Conservation (phyloP, 441 rosid genomes). For the Capsella rubella region DNA sequence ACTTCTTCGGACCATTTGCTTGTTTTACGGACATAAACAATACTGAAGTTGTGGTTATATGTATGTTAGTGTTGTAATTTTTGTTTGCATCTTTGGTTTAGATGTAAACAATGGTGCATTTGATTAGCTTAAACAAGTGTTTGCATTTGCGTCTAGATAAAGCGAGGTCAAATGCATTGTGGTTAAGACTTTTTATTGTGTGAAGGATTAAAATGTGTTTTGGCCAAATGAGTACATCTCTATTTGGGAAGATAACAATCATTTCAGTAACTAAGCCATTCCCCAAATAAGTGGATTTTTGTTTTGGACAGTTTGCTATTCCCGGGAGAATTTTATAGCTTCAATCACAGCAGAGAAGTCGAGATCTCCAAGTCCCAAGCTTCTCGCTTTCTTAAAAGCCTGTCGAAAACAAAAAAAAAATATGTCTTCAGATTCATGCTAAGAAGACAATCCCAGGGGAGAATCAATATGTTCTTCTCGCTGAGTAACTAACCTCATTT, state of each 20-base stretch:
- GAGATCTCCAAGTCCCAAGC: constrained; percentile 81
- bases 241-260: constrained; percentile 31
- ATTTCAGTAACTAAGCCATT: constrained; percentile 14
- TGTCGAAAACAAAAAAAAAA: constrained; percentile 34
- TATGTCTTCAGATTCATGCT: neutral
- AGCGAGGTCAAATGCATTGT: neutral
- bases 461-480: neutral
- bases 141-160: neutral
- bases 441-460: neutral
- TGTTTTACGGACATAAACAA: no score
- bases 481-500: constrained; percentile 64
- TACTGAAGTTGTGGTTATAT: no score
- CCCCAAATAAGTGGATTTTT: neutral
- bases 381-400: constrained; percentile 92
- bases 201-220: constrained; percentile 34
- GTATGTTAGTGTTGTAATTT: no score
- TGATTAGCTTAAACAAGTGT: neutral
- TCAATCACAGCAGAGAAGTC: constrained; percentile 93
- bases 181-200: constrained; percentile 17
- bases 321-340: constrained; percentile 56
- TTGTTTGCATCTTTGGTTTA: no score
- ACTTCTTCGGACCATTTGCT: no score
- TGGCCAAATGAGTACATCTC: constrained; percentile 34
- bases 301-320: constrained; percentile 27
- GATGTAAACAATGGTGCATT: no score